Evolutionary conservation across 148 eudicot genomes (phyloP).

Genomic region (Amaranthus palmeri): DNA sequence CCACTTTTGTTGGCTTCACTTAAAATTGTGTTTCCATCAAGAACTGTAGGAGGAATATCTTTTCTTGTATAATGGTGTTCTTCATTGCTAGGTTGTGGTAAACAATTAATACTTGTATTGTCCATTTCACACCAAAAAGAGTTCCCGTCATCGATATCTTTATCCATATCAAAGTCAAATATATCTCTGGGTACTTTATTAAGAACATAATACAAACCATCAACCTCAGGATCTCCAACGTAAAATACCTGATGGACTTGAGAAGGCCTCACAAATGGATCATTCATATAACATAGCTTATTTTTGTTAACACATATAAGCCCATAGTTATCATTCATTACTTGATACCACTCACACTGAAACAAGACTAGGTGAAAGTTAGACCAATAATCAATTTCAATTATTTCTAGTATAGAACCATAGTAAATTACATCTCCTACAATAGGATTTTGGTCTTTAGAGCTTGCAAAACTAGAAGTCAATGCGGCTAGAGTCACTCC

Average conservation of each 20-base stretch:
- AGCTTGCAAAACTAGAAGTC: constrained; percentile 28
- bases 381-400: constrained; percentile 21
- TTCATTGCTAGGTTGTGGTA: not conserved
- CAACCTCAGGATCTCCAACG: constrained; percentile 1
- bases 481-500: constrained; percentile 14
- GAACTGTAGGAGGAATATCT: not conserved
- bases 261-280: constrained; percentile 18
- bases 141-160: not conserved
- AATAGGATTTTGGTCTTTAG: constrained; percentile 23
- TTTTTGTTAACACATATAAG: constrained; percentile 12
- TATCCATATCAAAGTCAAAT: not conserved
- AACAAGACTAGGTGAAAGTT: constrained; percentile 15
- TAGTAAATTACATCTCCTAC: constrained; percentile 14
- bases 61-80: not conserved
- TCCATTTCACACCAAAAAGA: not conserved
- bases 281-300: constrained; percentile 1
- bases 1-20: not conserved
- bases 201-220: constrained; percentile 11
- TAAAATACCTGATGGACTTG: constrained; percentile 21
- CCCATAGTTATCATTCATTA: constrained; percentile 9
- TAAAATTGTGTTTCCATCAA: not conserved
- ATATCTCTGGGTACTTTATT: constrained; percentile 10
- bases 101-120: not conserved
- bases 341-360: constrained; percentile 16
- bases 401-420: constrained; percentile 18